These are phyloP conservation scores for Tagetes erecta DNA, from an alignment of 129 eudicot genomes.

Conservation along the genomic window DNA sequence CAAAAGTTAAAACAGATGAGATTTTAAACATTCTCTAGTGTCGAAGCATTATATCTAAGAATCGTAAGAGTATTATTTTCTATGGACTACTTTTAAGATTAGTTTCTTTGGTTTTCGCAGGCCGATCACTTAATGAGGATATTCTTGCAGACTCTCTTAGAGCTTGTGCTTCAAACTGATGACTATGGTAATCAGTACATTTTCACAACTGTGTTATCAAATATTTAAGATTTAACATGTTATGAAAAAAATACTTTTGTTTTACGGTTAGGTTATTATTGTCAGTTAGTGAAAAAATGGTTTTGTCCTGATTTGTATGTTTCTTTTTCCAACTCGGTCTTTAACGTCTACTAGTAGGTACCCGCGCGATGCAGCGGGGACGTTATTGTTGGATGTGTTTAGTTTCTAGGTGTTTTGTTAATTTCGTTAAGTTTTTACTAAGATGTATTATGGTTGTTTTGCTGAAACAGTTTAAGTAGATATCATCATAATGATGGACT, in stretches of 20 bases:
- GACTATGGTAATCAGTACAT: constrained; percentile 1
- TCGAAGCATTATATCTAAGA: not conserved
- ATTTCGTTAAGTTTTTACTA: too few species aligned
- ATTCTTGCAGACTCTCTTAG: constrained; percentile 57
- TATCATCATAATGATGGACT: too few species aligned
- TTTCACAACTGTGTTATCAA: not conserved
- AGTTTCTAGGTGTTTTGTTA: too few species aligned
- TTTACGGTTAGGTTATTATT: not conserved
- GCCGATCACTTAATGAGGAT: constrained; percentile 66
- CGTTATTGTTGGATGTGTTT: too few species aligned
- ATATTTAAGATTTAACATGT: not conserved
- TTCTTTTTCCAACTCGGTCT: too few species aligned
- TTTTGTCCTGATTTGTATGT: too few species aligned
- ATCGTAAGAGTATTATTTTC: not conserved
- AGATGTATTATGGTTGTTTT: too few species aligned
- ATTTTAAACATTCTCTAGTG: not conserved
- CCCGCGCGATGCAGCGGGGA: too few species aligned
- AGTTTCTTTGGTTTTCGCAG: constrained; percentile 36
- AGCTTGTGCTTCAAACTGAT: constrained; percentile 43
- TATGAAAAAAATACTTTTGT: not conserved
- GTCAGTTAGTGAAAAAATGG: too few species aligned
- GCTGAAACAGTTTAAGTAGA: too few species aligned
- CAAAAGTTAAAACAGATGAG: not conserved
- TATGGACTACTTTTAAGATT: not conserved
- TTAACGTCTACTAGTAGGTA: too few species aligned